These are phyloP conservation scores for Apiotrichum siamense DNA, from an alignment of 1,284 basidiomycete genomes.

Conservation along the genomic window DNA sequence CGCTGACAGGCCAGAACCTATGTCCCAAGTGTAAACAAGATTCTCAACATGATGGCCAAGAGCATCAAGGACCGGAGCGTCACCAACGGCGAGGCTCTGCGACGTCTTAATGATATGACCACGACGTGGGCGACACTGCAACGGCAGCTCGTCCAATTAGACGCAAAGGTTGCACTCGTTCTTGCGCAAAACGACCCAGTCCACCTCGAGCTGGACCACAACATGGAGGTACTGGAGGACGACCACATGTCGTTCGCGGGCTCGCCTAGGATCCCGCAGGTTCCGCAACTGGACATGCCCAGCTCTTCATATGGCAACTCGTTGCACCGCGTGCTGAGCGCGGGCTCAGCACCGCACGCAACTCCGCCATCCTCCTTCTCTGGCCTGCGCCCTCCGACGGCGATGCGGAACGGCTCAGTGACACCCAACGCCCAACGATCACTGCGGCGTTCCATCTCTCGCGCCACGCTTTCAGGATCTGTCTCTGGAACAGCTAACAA, in stretches of 20 bases:
- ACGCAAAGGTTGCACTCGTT: constrained; percentile 23
- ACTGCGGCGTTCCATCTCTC: constrained; percentile 1
- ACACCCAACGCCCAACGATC: constrained; percentile 5
- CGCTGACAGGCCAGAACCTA: constrained; percentile 55
- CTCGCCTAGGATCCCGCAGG: not conserved
- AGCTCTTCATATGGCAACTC: not conserved
- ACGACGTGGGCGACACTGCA: constrained; percentile 26
- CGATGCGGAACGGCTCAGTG: not conserved
- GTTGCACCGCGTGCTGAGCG: constrained; percentile 8
- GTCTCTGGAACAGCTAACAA: not conserved
- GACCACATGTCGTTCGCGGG: not conserved
- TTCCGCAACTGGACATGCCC: not conserved
- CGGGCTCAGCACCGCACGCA: not conserved
- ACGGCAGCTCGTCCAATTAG: constrained; percentile 29
- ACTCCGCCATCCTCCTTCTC: not conserved
- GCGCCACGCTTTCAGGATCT: not conserved
- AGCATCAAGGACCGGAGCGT: constrained; percentile 83
- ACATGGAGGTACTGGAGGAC: constrained; percentile 25
- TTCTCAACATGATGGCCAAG: constrained; percentile 86
- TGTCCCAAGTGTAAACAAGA: constrained; percentile 83
- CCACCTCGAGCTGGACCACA: constrained; percentile 5
- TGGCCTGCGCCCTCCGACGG: not conserved
- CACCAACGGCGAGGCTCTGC: constrained; percentile 87
- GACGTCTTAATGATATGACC: constrained; percentile 51
- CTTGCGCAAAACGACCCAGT: constrained; percentile 22